phyloP scores from a whole-genome alignment of 441 rosid species.

The Sinapis alba region DNA sequence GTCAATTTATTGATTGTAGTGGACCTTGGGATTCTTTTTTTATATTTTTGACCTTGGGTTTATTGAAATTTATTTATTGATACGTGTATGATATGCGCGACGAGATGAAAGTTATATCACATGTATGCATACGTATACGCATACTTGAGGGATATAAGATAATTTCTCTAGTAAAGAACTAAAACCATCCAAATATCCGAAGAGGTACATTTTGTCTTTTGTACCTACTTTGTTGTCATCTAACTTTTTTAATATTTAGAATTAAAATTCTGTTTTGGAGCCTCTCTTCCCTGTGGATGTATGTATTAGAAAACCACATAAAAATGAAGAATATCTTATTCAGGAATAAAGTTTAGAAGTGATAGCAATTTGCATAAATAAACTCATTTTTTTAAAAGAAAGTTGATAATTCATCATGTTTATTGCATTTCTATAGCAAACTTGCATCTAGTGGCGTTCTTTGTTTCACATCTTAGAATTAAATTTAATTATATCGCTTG shows the following conservation, averaged over 20 bases:
- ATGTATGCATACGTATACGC: conserved; percentile 29
- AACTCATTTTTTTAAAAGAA: neutral
- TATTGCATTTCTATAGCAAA: neutral
- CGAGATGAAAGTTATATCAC: conserved; percentile 1
- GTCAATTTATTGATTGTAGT: conserved; percentile 15
- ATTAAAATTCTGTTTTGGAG: neutral
- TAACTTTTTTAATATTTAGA: neutral
- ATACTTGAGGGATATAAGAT: neutral
- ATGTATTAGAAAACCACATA: neutral
- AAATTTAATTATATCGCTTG: neutral
- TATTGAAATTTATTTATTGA: conserved; percentile 1
- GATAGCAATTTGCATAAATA: neutral
- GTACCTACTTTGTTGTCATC: conserved; percentile 31
- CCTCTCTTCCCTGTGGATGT: neutral
- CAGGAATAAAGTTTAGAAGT: neutral
- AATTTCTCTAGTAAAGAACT: neutral
- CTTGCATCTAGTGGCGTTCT: neutral
- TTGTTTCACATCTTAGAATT: neutral
- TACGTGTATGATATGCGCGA: conserved; percentile 37
- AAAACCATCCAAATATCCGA: conserved; percentile 40
- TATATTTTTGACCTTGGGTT: neutral
- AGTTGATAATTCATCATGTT: neutral
- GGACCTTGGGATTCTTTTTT: conserved; percentile 6
- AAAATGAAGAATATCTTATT: neutral
- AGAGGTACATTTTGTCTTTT: conserved; percentile 37